phyloP scores from a whole-genome alignment of 2,329 filamentous ascomycete genomes.

The Curvularia lunata region DNA sequence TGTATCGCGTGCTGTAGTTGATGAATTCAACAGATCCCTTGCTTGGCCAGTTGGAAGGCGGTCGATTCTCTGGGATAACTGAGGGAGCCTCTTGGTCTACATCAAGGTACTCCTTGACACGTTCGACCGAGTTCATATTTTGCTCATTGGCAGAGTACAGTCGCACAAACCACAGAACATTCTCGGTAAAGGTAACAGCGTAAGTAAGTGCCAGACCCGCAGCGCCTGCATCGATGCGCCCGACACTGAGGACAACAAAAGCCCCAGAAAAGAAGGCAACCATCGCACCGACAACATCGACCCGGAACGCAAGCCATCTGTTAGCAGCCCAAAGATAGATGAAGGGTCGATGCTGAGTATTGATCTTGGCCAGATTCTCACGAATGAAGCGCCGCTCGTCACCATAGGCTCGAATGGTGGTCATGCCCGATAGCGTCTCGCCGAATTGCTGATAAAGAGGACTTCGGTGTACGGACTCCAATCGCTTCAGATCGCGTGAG shows the following conservation, averaged over 20 bases:
- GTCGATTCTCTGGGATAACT: slow-evolving; percentile 78
- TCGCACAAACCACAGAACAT: slow-evolving; percentile 93
- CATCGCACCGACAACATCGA: slow-evolving; percentile 86
- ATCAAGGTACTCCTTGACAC: slow-evolving; percentile 95
- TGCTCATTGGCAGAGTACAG: slow-evolving; percentile 96
- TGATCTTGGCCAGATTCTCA: slow-evolving; percentile 87
- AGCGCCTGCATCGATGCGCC: slow-evolving; percentile 84
- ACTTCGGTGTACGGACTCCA: slow-evolving; percentile 93
- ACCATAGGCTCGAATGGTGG: slow-evolving; percentile 94
- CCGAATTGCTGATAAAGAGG: slow-evolving; percentile 98
- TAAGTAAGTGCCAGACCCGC: slow-evolving; percentile 95
- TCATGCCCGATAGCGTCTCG: slow-evolving; percentile 92
- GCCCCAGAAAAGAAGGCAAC: slow-evolving; percentile 93
- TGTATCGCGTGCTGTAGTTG: slow-evolving; percentile 87
- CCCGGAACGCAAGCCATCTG: slow-evolving; percentile 92
- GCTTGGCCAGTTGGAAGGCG: slow-evolving; percentile 81
- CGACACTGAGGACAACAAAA: slow-evolving; percentile 85
- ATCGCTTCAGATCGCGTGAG: slow-evolving; percentile 91
- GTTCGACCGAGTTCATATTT: slow-evolving; percentile 99
- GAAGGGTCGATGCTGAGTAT: slow-evolving; percentile 89
- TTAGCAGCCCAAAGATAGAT: slow-evolving; percentile 97
- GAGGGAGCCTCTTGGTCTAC: slow-evolving; percentile 90
- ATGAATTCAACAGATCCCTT: slow-evolving; percentile 87
- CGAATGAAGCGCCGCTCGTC: slow-evolving; percentile 92
- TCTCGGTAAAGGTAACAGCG: slow-evolving; percentile 95